Evolutionary conservation across 1,284 basidiomycete genomes (phyloP).

Genomic region (Crepidotus sp.): DNA sequence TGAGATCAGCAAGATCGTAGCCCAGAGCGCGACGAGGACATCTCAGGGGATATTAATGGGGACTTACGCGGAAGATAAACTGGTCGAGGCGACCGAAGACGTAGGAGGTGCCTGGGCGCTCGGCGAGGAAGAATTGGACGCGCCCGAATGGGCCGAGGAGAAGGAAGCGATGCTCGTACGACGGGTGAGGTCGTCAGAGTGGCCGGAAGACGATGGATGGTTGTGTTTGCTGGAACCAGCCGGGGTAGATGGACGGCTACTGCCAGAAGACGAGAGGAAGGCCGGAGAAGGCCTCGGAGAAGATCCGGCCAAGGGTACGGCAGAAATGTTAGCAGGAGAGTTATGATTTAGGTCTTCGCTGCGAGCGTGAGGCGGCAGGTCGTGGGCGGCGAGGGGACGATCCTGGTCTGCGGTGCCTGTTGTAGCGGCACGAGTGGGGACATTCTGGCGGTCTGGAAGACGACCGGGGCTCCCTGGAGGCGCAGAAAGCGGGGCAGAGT

Average conservation of each 20-base stretch:
- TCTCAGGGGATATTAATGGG: conserved; percentile 18
- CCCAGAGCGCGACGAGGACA: conserved; percentile 1
- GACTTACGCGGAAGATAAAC: conserved; percentile 38
- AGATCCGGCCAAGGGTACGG: conserved; percentile 24
- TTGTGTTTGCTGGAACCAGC: conserved; percentile 34
- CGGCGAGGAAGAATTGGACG: conserved; percentile 35
- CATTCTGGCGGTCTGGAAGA: conserved; percentile 44
- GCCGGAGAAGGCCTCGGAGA: conserved; percentile 41
- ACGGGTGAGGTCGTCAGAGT: conserved; percentile 36
- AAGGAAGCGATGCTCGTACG: conserved; percentile 38
- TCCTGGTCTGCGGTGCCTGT: conserved; percentile 41
- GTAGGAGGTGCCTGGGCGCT: conserved; percentile 39
- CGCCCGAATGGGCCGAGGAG: conserved; percentile 40
- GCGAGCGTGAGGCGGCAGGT: conserved; percentile 37
- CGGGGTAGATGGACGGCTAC: conserved; percentile 45
- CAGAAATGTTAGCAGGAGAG: conserved; percentile 18
- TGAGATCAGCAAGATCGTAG: conserved; percentile 22
- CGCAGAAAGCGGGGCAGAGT: conserved; percentile 17
- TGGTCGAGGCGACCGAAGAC: conserved; percentile 31
- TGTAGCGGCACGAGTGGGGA: conserved; percentile 46
- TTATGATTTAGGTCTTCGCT: conserved; percentile 67
- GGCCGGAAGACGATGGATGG: conserved; percentile 42
- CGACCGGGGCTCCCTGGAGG: conserved; percentile 26
- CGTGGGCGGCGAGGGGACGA: conserved; percentile 36
- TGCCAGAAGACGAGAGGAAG: conserved; percentile 36